Base-by-base conservation (phyloP, 176 grass and related monocot species). In the Cenchrus americanus region DNA sequence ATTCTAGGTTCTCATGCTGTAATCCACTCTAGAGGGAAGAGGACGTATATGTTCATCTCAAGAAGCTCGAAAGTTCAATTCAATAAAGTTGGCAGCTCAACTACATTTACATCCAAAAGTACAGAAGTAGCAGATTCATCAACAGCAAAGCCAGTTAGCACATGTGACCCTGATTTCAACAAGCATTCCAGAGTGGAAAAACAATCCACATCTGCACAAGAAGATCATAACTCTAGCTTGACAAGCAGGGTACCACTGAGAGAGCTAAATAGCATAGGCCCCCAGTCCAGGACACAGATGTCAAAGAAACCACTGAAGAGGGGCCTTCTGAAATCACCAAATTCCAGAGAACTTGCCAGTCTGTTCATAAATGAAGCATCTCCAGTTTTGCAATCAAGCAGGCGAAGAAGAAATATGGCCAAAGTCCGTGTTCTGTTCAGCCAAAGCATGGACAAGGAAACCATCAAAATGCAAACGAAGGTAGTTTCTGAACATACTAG, bases 391-490 rank as follows among this genome's bases (percentile, higher is more conserved):
- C 82, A 55, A 58, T 68, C 81, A 62, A 61, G 76, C 76, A 88
- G 85, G 79, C 83, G 47, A 61, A 93, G 76, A 75, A 88, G 85
- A 88, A 49, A 77, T 83, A 94, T 88, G 80, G 66, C 80, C 46
- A 82, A 76, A 50, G 82, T 93, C 60, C 50, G 65, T 86, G 87
- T 94, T 90, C 73, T 98, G 49, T 92, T 94, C 44, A 98, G 96
- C 89, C 87, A 89, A 84, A 92, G 89, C 84, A 92, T 98, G 87
- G 91, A 78, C 47, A 87, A 85, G 14, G 77, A 94, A 66, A 91
- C 84, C 21, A 69, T 94, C 80, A 87, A 93, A 66, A 78, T 87
- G 83, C 93, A 90, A 85, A 95, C 80, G 59, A 98, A 94, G 96
- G 96, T 98, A 85, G 71, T 68, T 58, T 49, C 13, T 37, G 34